phyloP scores from a whole-genome alignment of 2,329 filamentous ascomycete genomes.

The Anisogramma anomala region DNA sequence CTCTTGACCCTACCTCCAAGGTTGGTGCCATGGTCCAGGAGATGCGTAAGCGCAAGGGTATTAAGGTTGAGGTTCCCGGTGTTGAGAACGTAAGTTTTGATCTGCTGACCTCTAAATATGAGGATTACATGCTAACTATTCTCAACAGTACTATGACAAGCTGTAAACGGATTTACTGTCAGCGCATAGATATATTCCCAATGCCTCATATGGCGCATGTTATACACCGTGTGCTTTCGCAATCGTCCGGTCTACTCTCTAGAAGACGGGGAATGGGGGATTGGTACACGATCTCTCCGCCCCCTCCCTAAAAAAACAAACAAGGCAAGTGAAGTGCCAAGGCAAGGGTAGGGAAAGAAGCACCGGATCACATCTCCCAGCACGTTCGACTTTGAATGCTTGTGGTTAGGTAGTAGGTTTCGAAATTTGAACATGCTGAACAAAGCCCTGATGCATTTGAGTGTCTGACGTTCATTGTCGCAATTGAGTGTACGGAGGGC shows the following conservation, averaged over 20 bases:
- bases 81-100: slow-evolving; percentile 77
- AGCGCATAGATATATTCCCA: slow-evolving; percentile 33
- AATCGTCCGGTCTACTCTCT: slow-evolving; percentile 6
- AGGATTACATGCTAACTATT: slow-evolving; percentile 25
- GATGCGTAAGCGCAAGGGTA: slow-evolving; percentile 99
- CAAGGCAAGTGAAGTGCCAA: slow-evolving; percentile 21
- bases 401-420: slow-evolving; percentile 31
- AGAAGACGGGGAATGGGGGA: slow-evolving; percentile 18
- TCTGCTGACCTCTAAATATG: neutral
- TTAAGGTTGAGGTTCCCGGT: slow-evolving; percentile 90
- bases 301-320: slow-evolving; percentile 12
- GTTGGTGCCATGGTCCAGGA: slow-evolving; percentile 71
- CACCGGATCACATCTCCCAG: slow-evolving; percentile 26
- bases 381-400: slow-evolving; percentile 24
- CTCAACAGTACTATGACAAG: slow-evolving; percentile 92
- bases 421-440: slow-evolving; percentile 10
- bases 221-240: slow-evolving; percentile 28
- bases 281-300: too few species aligned
- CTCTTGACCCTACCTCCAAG: slow-evolving; percentile 72
- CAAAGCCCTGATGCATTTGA: slow-evolving; percentile 4
- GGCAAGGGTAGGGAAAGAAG: slow-evolving; percentile 26
- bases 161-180: slow-evolving; percentile 54
- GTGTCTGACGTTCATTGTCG: too few species aligned
- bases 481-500: too few species aligned
- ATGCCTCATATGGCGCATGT: slow-evolving; percentile 28